A percentile compares a stretch with the other conserved stretches of the same genome.
Evolutionary conservation across 192 early-diverging fungal species (phyloP).

Genomic region (Helicostylum pulchrum): DNA sequence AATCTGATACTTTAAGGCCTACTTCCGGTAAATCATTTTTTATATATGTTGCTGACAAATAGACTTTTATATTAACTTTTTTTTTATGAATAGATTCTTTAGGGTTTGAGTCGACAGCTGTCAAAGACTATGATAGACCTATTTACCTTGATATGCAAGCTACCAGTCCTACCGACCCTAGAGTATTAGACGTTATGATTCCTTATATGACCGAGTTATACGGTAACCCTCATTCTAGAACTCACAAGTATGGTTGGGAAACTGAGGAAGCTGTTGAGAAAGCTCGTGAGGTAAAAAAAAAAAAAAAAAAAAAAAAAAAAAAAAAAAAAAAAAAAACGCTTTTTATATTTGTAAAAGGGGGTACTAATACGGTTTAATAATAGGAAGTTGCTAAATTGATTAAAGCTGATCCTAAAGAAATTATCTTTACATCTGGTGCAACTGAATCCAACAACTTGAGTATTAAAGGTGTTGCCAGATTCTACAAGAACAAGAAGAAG

Average conservation of each 20-base stretch:
- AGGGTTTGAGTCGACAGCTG: slow-evolving; percentile 45
- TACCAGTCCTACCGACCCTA: slow-evolving; percentile 88
- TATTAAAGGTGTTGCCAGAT: slow-evolving; percentile 92
- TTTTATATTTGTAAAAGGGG: neutral
- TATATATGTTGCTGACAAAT: too few relatives aligned
- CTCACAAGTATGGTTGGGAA: slow-evolving; percentile 97
- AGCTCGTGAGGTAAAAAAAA: slow-evolving; percentile 65
- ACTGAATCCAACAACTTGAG: slow-evolving; percentile 96
- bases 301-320: slow-evolving; percentile 3
- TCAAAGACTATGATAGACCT: slow-evolving; percentile 54
- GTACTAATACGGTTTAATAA: slow-evolving; percentile 2
- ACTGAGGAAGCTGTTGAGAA: slow-evolving; percentile 84
- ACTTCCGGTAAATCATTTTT: too few relatives aligned
- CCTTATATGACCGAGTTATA: slow-evolving; percentile 89
- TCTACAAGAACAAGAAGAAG: slow-evolving; percentile 91
- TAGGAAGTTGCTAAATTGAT: slow-evolving; percentile 85
- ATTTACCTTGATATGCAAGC: slow-evolving; percentile 96
- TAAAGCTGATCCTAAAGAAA: slow-evolving; percentile 93
- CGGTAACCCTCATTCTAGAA: slow-evolving; percentile 96
- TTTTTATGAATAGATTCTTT: slow-evolving; percentile 38
- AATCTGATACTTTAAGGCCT: too few relatives aligned
- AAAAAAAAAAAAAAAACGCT: slow-evolving; percentile 3
- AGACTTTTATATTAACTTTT: too few relatives aligned
- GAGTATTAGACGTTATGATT: slow-evolving; percentile 91
- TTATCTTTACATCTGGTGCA: slow-evolving; percentile 93